Percentiles rank a stretch among this genome's conserved stretches.
phyloP scores from a whole-genome alignment of 2,329 filamentous ascomycete genomes.

The Tolypocladium tundrense region DNA sequence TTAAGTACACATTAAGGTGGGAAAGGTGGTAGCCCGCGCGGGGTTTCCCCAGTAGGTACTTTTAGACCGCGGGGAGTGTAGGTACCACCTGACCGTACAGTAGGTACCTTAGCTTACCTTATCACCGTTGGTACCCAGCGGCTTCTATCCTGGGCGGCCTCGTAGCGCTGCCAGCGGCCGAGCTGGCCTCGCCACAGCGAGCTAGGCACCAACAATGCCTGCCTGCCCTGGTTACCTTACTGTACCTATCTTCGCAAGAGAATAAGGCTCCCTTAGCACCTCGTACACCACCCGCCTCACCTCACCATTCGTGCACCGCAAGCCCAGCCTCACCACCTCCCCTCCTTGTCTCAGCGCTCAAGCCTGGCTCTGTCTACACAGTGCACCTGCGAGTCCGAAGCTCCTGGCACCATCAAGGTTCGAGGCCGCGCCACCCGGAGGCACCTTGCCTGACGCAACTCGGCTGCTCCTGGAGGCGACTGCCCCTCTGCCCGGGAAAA shows the following conservation, averaged over 20 bases:
- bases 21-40: background rate
- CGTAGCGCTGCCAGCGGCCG: background rate
- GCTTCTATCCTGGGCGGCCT: background rate
- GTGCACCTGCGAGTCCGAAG: background rate
- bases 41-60: background rate
- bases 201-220: background rate
- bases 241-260: no score
- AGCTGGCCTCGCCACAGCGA: background rate
- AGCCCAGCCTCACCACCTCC: background rate
- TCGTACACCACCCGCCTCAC: background rate
- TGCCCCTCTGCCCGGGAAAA: background rate
- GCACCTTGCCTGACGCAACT: background rate
- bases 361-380: background rate
- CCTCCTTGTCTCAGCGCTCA: background rate
- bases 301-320: background rate
- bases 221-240: no score
- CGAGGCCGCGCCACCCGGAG: background rate
- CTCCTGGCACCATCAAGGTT: background rate
- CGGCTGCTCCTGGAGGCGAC: background rate
- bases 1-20: background rate
- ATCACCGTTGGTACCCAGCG: no score
- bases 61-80: background rate
- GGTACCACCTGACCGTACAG: background rate
- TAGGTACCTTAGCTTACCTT: no score
- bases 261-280: background rate